phyloP scores from a whole-genome alignment of 108 stramenopile genomes.

The Tribonema minus region DNA sequence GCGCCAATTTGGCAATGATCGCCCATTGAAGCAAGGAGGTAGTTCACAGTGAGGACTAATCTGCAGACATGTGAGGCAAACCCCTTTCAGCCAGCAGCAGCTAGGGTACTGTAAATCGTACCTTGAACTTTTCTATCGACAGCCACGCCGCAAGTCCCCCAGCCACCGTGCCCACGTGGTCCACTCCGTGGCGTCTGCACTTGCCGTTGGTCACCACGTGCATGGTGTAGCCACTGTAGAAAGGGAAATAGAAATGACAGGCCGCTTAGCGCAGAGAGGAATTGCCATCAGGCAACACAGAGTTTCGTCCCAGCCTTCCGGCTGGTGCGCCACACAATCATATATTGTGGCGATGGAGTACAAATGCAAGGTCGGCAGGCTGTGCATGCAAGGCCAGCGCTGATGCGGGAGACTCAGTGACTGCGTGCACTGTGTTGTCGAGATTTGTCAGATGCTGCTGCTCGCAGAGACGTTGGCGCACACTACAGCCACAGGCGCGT shows the following conservation, averaged over 20 bases:
- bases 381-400: too few species aligned
- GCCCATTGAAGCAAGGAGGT: too few species aligned
- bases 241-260: neutral
- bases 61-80: too few species aligned
- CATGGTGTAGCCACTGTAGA: slow-evolving; percentile 69
- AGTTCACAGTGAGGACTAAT: too few species aligned
- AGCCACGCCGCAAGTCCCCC: slow-evolving; percentile 73
- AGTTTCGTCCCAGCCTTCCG: neutral
- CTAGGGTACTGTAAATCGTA: neutral
- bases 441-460: too few species aligned
- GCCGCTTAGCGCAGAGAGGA: neutral
- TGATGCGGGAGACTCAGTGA: too few species aligned
- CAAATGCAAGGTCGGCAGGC: too few species aligned
- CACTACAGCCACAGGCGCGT: too few species aligned
- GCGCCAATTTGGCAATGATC: too few species aligned
- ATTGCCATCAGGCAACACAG: neutral
- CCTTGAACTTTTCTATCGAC: slow-evolving; percentile 42
- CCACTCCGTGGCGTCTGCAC: slow-evolving; percentile 73
- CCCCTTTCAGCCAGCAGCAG: neutral
- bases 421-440: too few species aligned
- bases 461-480: too few species aligned
- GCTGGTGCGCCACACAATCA: neutral
- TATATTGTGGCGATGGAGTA: too few species aligned
- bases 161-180: slow-evolving; percentile 88
- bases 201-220: slow-evolving; percentile 86